Base-by-base conservation (phyloP, 306 rosid species). In the Echinosophora koreensis region DNA sequence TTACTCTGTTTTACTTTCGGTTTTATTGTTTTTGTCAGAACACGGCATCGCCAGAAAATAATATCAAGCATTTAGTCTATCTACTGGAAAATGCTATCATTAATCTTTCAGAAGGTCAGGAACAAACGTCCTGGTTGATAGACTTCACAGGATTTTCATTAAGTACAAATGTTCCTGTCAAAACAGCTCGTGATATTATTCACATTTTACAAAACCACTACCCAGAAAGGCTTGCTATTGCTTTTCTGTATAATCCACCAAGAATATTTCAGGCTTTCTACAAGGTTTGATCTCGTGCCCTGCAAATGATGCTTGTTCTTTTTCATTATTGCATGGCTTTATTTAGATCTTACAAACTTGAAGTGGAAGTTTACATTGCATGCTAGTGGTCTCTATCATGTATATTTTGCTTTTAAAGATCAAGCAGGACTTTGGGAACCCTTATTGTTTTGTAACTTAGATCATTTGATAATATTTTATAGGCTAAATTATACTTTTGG, bases 121-220 rank as follows among this genome's bases (percentile, higher is more conserved):
- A 83, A 73, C 97, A 95, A 63, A 95, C 90, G 99, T 81, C 97
- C 0, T 95, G 99, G 99, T 83, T 95, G 83, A 80, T 92, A 60
- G 99, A 95, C 82, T 95, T 84, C 85, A 86, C 88, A 1, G 99
- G 97, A 73, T 90, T 88, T 72, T 73, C 97, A 34, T 61, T 92
- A 69, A 73, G 60, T 75, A 82, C 92, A 69, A 89, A 39, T 15
- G 5, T 90, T 39, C 35, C 92, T 0, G 69, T 89, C 82, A 95
- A 90, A 87, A 86, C 91, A 44, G 83, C 96, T 63, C 86, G 91
- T 47, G 99, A 95, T 14, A 81, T 91, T 47, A 87, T 90, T 51
- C 42, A 95, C 88, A 80, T 95, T 66, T 82, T 95, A 51, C 99
- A 95, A 81, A 89, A 70, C 68, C 97, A 92, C 89, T 95, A 95